Conservation (phyloP, 257 asterid genomes). For the Solanum appendiculatum region DNA sequence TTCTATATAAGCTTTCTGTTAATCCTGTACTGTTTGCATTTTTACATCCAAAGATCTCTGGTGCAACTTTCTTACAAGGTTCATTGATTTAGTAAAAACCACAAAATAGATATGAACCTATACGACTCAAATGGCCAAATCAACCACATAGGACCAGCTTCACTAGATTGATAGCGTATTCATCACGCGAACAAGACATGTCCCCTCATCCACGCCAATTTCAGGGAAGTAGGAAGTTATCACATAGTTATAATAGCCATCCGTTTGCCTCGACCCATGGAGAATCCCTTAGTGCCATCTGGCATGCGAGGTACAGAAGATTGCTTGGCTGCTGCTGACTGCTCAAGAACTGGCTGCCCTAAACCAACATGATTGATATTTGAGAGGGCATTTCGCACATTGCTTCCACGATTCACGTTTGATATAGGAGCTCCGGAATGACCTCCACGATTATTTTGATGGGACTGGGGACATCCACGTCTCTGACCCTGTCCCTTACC, state of each 20-base stretch:
- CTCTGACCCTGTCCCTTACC: slow-evolving; percentile 23
- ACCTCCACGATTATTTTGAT: slow-evolving; percentile 21
- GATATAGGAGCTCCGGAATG: slow-evolving; percentile 14
- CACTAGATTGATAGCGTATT: too few relatives aligned
- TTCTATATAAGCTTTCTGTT: neutral
- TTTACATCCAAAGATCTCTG: neutral
- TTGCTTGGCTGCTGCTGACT: slow-evolving; percentile 22
- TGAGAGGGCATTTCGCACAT: neutral
- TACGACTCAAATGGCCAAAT: neutral
- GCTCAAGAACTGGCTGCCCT: slow-evolving; percentile 18
- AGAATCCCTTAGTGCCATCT: slow-evolving; percentile 89
- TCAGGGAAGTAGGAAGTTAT: neutral
- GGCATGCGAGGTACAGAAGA: slow-evolving; percentile 86
- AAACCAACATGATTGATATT: neutral
- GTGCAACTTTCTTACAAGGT: neutral
- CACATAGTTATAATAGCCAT: slow-evolving; percentile 34
- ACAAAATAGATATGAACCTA: neutral
- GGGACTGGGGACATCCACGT: slow-evolving; percentile 17
- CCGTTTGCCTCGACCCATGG: slow-evolving; percentile 86
- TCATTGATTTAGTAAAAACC: neutral
- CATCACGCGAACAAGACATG: neutral
- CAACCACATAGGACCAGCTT: too few relatives aligned
- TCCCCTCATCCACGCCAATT: neutral
- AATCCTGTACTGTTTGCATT: neutral
- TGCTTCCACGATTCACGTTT: neutral